These are phyloP conservation scores for Sporothrix variecibatus DNA, from an alignment of 2,329 filamentous ascomycete genomes.

Conservation along the genomic window DNA sequence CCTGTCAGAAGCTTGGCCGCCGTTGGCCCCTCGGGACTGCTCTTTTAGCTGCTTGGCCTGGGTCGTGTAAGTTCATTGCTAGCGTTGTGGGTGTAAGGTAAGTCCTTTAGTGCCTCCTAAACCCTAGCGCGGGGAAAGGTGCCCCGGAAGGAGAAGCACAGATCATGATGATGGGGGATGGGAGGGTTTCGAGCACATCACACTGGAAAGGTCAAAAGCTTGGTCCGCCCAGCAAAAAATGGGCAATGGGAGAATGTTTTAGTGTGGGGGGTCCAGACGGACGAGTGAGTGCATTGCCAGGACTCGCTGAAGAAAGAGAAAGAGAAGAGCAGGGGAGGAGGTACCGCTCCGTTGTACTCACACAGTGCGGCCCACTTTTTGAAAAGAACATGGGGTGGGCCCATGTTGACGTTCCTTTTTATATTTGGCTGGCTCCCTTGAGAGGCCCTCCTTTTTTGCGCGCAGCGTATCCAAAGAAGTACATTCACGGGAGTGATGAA, in stretches of 20 bases:
- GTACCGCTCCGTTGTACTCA: constrained; percentile 3
- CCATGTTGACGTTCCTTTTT: neutral
- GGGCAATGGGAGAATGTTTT: neutral
- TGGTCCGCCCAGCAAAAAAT: neutral
- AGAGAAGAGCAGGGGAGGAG: neutral
- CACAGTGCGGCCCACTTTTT: constrained; percentile 4
- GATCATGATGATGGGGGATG: neutral
- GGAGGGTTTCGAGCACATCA: neutral
- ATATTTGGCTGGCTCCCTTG: neutral
- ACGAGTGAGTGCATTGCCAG: neutral
- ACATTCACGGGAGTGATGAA: neutral
- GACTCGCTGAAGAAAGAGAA: neutral
- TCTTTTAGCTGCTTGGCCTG: neutral
- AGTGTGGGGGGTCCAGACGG: neutral
- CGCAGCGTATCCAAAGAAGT: neutral
- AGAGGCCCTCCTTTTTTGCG: neutral
- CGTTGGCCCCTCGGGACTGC: neutral
- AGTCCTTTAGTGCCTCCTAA: neutral
- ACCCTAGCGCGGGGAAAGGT: neutral
- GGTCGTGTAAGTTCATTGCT: neutral
- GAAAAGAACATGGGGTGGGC: neutral
- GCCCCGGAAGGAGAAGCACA: neutral
- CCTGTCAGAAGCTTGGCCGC: constrained; percentile 3
- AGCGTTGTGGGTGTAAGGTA: neutral
- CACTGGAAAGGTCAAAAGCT: neutral